Evolutionary conservation across 768 basidiomycete genomes (phyloP), one percentile per base, ranked within the genome.

Genomic region (Fistulinella prunicolor): DNA sequence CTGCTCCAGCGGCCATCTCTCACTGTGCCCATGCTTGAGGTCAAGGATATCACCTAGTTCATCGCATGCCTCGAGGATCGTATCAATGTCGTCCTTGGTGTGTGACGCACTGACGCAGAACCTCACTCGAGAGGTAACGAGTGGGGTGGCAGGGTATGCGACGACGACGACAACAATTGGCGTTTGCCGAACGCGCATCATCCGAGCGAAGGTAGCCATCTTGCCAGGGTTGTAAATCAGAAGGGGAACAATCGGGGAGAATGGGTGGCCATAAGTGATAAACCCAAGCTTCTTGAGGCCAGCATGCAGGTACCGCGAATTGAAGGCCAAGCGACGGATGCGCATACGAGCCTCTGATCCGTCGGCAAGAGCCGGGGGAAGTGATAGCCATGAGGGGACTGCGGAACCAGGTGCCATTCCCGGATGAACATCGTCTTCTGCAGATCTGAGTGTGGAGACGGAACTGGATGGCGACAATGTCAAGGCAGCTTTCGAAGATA

Each of bases 81-180:
- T 71, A 70, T 99, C 96, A 49, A 98, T 82, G 61, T 99, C 96
- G 57, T 93, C 88, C 73, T 99, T 99, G 47, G 94, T 98, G 75
- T 99, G 96, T 40, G 93, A 75, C 10, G 95, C 89, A 48, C 89
- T 92, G 14, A 97, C 77, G 63, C 96, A 98, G 77, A 98, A 96
- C 59, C 96, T 77, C 44, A 94, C 91, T 23, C 96, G 81, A 37
- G 83, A 80, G 9, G 90, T 91, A 52, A 93, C 83, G 34, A 97
- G 80, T 14, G 93, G 84, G 22, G 94, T 96, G 1, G 94, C 93
- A 7, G 86, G 89, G 64, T 95, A 95, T 22, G 83, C 85, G 7
- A 96, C 92, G 26, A 95, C 89, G 20, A 96, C 94, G 5, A 90
- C 81, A 9, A 93, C 79, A 50, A 95, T 88, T 0, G 93, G 89